Conservation (phyloP, 352 stramenopile genomes). For the Globisporangium parvum region DNA sequence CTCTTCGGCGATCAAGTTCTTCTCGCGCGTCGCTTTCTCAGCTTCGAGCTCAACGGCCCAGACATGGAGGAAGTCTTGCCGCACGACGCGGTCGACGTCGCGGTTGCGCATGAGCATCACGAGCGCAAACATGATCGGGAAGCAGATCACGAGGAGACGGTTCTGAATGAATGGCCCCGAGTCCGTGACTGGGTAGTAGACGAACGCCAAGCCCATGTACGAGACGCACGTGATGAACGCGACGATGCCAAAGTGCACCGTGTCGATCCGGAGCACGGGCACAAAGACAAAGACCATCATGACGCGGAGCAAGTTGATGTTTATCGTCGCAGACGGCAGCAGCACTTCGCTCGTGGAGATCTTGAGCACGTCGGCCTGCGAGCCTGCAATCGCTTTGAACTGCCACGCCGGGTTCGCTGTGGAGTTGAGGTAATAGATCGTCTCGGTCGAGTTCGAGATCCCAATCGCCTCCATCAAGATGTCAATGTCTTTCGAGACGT, state of each 20-base stretch:
- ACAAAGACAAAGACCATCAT: constrained; percentile 77
- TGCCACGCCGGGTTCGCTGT: constrained; percentile 36
- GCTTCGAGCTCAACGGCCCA: constrained; percentile 71
- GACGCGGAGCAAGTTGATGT: constrained; percentile 71
- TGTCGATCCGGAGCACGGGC: constrained; percentile 69
- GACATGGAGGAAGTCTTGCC: constrained; percentile 75
- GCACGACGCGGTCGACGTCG: constrained; percentile 70
- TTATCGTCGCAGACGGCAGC: constrained; percentile 63
- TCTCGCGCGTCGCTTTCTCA: constrained; percentile 62
- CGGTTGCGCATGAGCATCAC: constrained; percentile 70
- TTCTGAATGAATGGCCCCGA: constrained; percentile 63
- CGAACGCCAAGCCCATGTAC: constrained; percentile 54
- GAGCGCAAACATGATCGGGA: constrained; percentile 56
- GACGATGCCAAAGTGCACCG: constrained; percentile 57
- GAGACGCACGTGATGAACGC: constrained; percentile 43
- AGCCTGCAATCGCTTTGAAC: constrained; percentile 53
- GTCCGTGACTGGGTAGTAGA: constrained; percentile 63
- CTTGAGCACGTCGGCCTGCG: constrained; percentile 47
- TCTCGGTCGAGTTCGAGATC: constrained; percentile 25
- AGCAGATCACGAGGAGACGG: constrained; percentile 56
- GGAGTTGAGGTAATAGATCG: constrained; percentile 59
- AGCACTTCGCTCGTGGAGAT: constrained; percentile 61
- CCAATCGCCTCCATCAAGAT: constrained; percentile 58
- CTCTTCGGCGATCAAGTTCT: constrained; percentile 78
- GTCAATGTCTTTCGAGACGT: constrained; percentile 59